These are phyloP conservation scores for Venturia effusa DNA, from an alignment of 2,329 filamentous ascomycete genomes.

Conservation along the genomic window DNA sequence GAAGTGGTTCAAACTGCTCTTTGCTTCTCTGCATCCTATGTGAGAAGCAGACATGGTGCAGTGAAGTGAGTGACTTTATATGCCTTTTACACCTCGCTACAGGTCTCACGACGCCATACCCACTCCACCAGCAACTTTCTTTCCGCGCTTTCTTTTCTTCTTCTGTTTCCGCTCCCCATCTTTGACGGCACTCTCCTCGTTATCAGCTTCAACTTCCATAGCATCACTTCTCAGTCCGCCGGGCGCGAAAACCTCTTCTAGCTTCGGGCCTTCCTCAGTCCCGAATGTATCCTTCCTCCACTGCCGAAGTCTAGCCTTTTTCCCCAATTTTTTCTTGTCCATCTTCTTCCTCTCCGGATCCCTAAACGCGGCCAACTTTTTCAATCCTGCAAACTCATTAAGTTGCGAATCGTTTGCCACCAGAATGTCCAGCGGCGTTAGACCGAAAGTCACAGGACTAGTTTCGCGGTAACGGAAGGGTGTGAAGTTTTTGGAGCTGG, in stretches of 20 bases:
- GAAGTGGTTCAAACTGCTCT: not conserved
- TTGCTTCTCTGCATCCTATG: not conserved
- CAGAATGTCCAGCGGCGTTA: constrained; percentile 83
- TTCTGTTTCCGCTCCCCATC: constrained; percentile 27
- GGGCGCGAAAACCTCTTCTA: constrained; percentile 26
- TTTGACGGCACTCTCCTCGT: constrained; percentile 20
- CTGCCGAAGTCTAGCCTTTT: constrained; percentile 81
- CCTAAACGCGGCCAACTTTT: constrained; percentile 86
- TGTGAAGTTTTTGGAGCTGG: constrained; percentile 39
- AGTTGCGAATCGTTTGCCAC: constrained; percentile 76
- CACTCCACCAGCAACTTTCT: constrained; percentile 18
- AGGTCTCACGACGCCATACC: not conserved
- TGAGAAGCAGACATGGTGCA: not conserved
- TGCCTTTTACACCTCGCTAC: not conserved
- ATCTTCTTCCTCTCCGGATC: constrained; percentile 80
- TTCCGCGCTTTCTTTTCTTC: constrained; percentile 24
- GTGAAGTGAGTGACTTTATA: not conserved
- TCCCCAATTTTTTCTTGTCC: constrained; percentile 79
- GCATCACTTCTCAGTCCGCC: constrained; percentile 20
- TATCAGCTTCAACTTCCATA: constrained; percentile 21
- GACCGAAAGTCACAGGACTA: constrained; percentile 77
- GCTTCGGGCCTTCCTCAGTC: constrained; percentile 38
- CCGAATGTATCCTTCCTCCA: constrained; percentile 68
- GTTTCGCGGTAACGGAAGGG: constrained; percentile 90
- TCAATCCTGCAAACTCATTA: constrained; percentile 85